These are phyloP conservation scores for Starmerella powellii DNA, from an alignment of 805 yeast genomes.

Conservation along the genomic window DNA sequence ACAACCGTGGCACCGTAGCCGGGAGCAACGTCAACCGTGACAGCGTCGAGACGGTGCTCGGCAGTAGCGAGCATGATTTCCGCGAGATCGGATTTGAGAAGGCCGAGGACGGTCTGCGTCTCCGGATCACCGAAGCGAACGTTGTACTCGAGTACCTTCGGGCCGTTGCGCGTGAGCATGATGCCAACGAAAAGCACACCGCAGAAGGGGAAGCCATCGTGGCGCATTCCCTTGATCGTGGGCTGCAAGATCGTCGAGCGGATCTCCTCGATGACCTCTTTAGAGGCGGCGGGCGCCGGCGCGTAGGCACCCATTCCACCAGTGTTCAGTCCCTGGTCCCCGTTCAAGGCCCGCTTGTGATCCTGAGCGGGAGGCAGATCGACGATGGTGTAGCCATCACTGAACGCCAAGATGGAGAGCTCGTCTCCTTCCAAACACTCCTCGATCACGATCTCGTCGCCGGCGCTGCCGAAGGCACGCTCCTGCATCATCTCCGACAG, in stretches of 20 bases:
- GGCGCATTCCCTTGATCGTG: constrained; percentile 90
- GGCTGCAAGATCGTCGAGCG: constrained; percentile 72
- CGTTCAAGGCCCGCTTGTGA: constrained; percentile 89
- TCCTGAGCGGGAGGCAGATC: constrained; percentile 97
- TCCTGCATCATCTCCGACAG: constrained; percentile 81
- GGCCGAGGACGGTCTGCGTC: constrained; percentile 89
- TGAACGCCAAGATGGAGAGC: constrained; percentile 77
- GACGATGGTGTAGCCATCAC: constrained; percentile 85
- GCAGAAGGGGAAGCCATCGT: constrained; percentile 86
- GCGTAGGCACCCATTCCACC: constrained; percentile 99
- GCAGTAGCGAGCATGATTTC: constrained; percentile 88
- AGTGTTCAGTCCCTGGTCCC: constrained; percentile 88
- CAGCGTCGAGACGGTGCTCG: constrained; percentile 84
- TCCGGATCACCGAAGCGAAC: constrained; percentile 99
- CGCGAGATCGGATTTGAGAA: constrained; percentile 84
- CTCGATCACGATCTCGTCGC: constrained; percentile 89
- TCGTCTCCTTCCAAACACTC: constrained; percentile 96
- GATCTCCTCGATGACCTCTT: constrained; percentile 55
- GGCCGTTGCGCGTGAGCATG: constrained; percentile 78
- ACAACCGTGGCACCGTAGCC: constrained; percentile 85
- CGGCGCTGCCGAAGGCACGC: constrained; percentile 83
- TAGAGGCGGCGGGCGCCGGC: constrained; percentile 92
- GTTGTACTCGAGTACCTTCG: constrained; percentile 91
- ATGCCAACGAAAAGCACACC: constrained; percentile 94
- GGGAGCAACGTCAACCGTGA: constrained; percentile 38